Evolutionary conservation across 192 early-diverging fungal species (phyloP).

Genomic region (Backusella circina): DNA sequence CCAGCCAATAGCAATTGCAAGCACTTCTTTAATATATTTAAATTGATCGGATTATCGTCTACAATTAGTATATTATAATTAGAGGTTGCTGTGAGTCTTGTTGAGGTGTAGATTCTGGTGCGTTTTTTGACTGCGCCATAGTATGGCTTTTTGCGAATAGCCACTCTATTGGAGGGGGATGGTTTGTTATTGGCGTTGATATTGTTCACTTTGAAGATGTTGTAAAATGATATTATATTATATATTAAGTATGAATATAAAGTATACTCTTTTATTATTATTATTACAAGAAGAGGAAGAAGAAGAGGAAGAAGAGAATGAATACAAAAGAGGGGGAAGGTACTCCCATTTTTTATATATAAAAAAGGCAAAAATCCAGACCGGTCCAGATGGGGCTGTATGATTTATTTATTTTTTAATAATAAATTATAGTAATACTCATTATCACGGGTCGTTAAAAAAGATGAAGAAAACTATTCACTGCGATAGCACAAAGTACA

Average conservation of each 20-base stretch:
- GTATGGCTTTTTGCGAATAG: background rate
- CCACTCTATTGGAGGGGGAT: background rate
- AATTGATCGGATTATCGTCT: slow-evolving; percentile 66
- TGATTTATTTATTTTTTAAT: background rate
- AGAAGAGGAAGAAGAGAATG: background rate
- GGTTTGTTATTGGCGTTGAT: background rate
- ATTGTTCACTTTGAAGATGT: background rate
- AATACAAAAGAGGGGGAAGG: background rate
- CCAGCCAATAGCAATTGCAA: slow-evolving; percentile 17
- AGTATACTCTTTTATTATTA: too few relatives aligned
- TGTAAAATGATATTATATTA: too few relatives aligned
- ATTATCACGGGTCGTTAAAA: background rate
- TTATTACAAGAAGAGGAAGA: background rate
- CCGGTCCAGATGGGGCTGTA: background rate
- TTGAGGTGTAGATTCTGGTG: background rate
- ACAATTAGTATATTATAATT: slow-evolving; percentile 40
- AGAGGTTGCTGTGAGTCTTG: background rate
- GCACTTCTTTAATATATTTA: slow-evolving; percentile 49
- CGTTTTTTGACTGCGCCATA: background rate
- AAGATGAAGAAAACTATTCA: background rate
- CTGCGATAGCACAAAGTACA: background rate
- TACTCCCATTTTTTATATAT: background rate
- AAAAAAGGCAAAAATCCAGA: slow-evolving; percentile 3
- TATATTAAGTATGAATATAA: too few relatives aligned
- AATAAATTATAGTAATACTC: background rate